Conservation (phyloP, 2,329 filamentous ascomycete genomes). For the Trichophyton schoenleinii region DNA sequence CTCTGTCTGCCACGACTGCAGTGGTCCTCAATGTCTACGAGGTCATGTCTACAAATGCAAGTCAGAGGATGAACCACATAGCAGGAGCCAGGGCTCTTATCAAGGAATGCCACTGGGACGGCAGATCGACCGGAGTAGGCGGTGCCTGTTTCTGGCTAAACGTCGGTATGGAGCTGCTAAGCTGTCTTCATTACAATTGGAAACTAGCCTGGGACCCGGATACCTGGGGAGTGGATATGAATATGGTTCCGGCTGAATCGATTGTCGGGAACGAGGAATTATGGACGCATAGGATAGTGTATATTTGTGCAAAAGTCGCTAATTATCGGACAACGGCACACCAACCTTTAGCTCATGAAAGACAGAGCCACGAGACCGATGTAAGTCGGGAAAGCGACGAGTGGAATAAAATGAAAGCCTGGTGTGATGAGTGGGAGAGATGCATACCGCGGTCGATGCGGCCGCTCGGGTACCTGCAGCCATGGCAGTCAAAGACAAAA, state of each 20-base stretch:
- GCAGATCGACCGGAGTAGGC: slow-evolving; percentile 63
- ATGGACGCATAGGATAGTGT: slow-evolving; percentile 83
- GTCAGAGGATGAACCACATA: slow-evolving; percentile 79
- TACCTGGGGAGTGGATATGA: slow-evolving; percentile 75
- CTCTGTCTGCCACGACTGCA: slow-evolving; percentile 74
- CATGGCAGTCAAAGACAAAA: slow-evolving; percentile 52
- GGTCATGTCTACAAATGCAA: slow-evolving; percentile 70
- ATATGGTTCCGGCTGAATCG: slow-evolving; percentile 47
- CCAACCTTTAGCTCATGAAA: slow-evolving; percentile 47
- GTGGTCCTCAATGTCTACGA: slow-evolving; percentile 87
- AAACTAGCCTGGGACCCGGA: slow-evolving; percentile 79
- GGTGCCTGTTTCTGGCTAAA: slow-evolving; percentile 92
- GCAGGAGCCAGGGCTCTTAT: slow-evolving; percentile 74
- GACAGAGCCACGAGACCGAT: slow-evolving; percentile 45
- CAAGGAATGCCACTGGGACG: slow-evolving; percentile 81
- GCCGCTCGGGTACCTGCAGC: slow-evolving; percentile 63
- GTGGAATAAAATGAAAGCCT: slow-evolving; percentile 67
- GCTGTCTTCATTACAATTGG: slow-evolving; percentile 79
- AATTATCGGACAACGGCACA: slow-evolving; percentile 68
- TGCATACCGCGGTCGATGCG: slow-evolving; percentile 75
- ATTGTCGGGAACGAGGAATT: slow-evolving; percentile 56
- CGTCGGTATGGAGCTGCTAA: slow-evolving; percentile 78
- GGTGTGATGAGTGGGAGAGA: slow-evolving; percentile 72
- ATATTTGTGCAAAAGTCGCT: slow-evolving; percentile 72
- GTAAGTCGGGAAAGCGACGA: slow-evolving; percentile 55